Conservation (phyloP, 768 basidiomycete species). For the Podaxis rugospora region DNA sequence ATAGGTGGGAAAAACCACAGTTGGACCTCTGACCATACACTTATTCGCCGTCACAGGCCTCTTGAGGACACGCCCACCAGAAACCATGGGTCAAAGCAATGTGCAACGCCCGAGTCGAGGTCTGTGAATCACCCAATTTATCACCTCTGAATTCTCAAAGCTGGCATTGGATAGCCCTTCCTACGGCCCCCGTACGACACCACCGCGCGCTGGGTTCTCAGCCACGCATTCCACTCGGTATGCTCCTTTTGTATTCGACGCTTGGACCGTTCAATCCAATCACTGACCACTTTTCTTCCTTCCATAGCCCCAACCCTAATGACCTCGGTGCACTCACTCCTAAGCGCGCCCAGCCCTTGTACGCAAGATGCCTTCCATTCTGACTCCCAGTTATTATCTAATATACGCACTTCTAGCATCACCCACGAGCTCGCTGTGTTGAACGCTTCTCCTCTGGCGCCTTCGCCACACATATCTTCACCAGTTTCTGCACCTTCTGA, state of each 20-base stretch:
- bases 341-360: neutral
- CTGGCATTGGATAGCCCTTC: conserved; percentile 15
- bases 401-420: neutral
- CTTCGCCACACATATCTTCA: conserved; percentile 21
- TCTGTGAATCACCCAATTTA: conserved; percentile 13
- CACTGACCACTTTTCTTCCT: neutral
- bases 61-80: conserved; percentile 17
- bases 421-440: conserved; percentile 11
- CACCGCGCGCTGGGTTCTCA: conserved; percentile 11
- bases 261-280: neutral
- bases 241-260: neutral
- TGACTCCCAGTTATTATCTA: neutral
- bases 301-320: neutral
- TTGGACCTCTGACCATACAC: conserved; percentile 6
- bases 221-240: conserved; percentile 10
- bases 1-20: conserved; percentile 12
- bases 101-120: conserved; percentile 46
- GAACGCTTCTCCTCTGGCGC: conserved; percentile 18
- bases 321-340: neutral
- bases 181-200: conserved; percentile 17
- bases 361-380: neutral
- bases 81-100: conserved; percentile 27
- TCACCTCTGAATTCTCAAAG: neutral
- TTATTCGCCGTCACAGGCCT: conserved; percentile 12
- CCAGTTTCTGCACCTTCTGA: conserved; percentile 24